Evolutionary conservation across 2,329 filamentous ascomycete genomes (phyloP).

Genomic region (Trichoderma atrobrunneum): DNA sequence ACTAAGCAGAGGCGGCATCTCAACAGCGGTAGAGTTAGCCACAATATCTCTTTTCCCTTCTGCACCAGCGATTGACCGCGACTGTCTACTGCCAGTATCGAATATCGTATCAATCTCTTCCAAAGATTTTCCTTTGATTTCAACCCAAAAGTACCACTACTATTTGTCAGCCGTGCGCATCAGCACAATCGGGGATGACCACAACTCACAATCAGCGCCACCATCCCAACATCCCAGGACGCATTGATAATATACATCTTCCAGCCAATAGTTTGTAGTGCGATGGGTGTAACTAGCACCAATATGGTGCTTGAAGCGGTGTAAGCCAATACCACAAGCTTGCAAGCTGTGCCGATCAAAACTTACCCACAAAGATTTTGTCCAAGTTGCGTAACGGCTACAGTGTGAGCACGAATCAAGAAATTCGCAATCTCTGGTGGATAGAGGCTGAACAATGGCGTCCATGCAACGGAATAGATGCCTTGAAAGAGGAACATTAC

Average conservation of each 20-base stretch:
- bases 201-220: not conserved
- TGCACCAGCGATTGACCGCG: not conserved
- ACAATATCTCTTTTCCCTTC: not conserved
- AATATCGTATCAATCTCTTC: not conserved
- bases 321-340: not conserved
- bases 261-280: not conserved
- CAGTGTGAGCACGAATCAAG: not conserved
- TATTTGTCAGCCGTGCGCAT: not conserved
- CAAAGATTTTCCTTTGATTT: not conserved
- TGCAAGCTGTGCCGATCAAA: not conserved
- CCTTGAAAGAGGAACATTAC: not conserved
- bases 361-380: not conserved
- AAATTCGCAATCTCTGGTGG: not conserved
- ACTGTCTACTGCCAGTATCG: not conserved
- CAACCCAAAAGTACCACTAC: not conserved
- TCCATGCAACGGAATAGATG: not conserved
- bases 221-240: not conserved
- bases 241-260: not conserved
- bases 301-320: not conserved
- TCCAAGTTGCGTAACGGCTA: not conserved
- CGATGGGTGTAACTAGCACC: not conserved
- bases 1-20: not conserved
- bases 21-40: not conserved
- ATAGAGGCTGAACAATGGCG: not conserved
- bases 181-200: not conserved